Base-by-base conservation (phyloP, 2,329 filamentous ascomycete genomes). In the Ophiostoma triangulosporum region DNA sequence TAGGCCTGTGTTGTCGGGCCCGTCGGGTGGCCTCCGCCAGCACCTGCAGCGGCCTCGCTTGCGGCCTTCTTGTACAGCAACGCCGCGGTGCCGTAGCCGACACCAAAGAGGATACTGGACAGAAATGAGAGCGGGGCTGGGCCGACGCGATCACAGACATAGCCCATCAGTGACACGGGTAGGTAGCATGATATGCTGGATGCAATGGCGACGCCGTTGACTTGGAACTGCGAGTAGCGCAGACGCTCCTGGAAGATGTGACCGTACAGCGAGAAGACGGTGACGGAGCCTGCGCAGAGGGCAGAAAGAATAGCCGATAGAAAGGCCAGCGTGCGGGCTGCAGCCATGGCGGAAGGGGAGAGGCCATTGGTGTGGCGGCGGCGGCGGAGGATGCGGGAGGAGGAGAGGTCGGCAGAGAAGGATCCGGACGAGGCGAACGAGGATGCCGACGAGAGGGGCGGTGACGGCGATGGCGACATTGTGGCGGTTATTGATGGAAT, bases 231-330 rank as follows among this genome's bases (percentile, higher is more conserved):
- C 3, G 83, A 84, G 69, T 97, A 98, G 64, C 82, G 84, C 51
- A 98, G 75, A 45, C 83, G 82, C 53, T 84, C 84, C 66, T 95
- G 88, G 70, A 98, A 88, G 48, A 94, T 75, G 60, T 88, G 90
- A 8, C 86, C 93, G 66, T 97, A 98, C 31, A 98, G 80, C 33
- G 89, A 95, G 72, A 93, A 98, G 49, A 89, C 86, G 50, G 88
- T 89, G 63, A 97, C 88, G 62, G 88, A 94, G 57, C 91, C 93
- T 29, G 89, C 91, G 65, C 87, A 93, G 31, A 96, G 76, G 14
- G 78, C 73, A 15, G 74, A 73, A 15, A 80, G 58, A 29, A 81
- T 73, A 27, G 80, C 74, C 22, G 72, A 70, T 27, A 73, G 58
- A 61, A 82, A 80, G 53, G 79, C 74, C 46, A 76, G 54, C 59